Evolutionary conservation across 169 alveolate species (phyloP), one percentile per base, ranked within the genome.

Genomic region (Cryptosporidium viatorum): DNA sequence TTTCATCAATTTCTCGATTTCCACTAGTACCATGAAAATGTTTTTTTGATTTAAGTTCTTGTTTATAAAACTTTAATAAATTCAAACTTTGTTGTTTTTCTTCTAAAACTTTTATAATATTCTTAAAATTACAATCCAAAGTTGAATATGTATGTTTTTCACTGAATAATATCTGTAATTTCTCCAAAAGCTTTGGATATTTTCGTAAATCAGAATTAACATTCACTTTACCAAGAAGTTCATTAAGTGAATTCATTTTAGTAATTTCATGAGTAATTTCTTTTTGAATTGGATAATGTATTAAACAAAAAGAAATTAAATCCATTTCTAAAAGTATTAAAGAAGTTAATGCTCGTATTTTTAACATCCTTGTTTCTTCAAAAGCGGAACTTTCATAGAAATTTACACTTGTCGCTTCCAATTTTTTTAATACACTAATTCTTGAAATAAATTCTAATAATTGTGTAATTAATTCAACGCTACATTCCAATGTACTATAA

Each of bases 241-340:
- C 21, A 1, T n/a, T 10, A 21, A 7, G 1, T 18, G 9, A 23
- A n/a, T 55, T 21, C 3, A 51, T 10, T 16, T n/a, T n/a, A 51
- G 62, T 9, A 16, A 21, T 16, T 45, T 45, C 4, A 3, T 45
- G 7, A 1, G 21, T 45, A 10, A 45, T 16, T 3, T 45, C 21
- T 45, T 45, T 5, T 12, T 12, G 21, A 45, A 45, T 3, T 45
- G n/a, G 21, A 14, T 16, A 12, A 14, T 18, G 21, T 14, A 37
- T 55, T 26, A 55, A 26, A 55, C 67, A 55, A 55, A 55, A 55
- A n/a, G 67, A 55, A 26, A 55, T 55, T 26, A 55, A 14, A n/a
- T 55, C 67, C 5, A 26, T 7, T n/a, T 37, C 10, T 0, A 55
- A 4, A 21, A 21, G 21, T 26, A 55, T n/a, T 7, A 55, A 26